phyloP scores from a whole-genome alignment of 768 basidiomycete species.

The Gloeophyllum trabeum region DNA sequence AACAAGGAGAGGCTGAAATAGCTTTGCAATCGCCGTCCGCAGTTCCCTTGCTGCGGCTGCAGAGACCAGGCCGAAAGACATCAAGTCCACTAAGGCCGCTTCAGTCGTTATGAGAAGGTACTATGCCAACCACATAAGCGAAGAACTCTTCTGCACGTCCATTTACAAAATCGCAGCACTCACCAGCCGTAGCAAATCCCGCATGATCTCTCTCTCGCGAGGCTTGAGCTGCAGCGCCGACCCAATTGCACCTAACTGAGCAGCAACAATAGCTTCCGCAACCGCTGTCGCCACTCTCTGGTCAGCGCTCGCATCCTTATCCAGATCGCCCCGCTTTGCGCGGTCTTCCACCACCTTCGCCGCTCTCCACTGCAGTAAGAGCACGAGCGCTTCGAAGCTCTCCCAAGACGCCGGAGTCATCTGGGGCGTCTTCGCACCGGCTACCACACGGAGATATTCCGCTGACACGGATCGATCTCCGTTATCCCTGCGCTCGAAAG shows the following conservation, averaged over 20 bases:
- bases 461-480: slow-evolving; percentile 34
- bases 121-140: slow-evolving; percentile 21
- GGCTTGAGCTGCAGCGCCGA: slow-evolving; percentile 15
- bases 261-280: slow-evolving; percentile 59
- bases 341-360: slow-evolving; percentile 41
- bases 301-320: slow-evolving; percentile 40
- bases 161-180: slow-evolving; percentile 8
- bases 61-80: slow-evolving; percentile 40
- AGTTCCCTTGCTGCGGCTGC: slow-evolving; percentile 35
- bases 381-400: slow-evolving; percentile 26
- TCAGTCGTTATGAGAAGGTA: slow-evolving; percentile 52
- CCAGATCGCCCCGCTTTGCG: slow-evolving; percentile 18
- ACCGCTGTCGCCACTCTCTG: slow-evolving; percentile 52
- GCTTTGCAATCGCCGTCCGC: slow-evolving; percentile 33
- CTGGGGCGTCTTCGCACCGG: not conserved
- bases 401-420: slow-evolving; percentile 19
- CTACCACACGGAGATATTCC: slow-evolving; percentile 46
- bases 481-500: slow-evolving; percentile 26
- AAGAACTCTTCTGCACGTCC: slow-evolving; percentile 1
- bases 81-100: slow-evolving; percentile 41
- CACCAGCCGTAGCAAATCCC: slow-evolving; percentile 33
- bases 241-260: slow-evolving; percentile 39
- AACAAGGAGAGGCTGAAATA: slow-evolving; percentile 44
- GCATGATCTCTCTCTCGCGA: slow-evolving; percentile 11
- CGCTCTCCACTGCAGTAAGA: slow-evolving; percentile 55